Percentiles rank a stretch among this genome's conserved stretches.
Evolutionary conservation across 768 basidiomycete species (phyloP).

Genomic region (Agrocybe praecox): DNA sequence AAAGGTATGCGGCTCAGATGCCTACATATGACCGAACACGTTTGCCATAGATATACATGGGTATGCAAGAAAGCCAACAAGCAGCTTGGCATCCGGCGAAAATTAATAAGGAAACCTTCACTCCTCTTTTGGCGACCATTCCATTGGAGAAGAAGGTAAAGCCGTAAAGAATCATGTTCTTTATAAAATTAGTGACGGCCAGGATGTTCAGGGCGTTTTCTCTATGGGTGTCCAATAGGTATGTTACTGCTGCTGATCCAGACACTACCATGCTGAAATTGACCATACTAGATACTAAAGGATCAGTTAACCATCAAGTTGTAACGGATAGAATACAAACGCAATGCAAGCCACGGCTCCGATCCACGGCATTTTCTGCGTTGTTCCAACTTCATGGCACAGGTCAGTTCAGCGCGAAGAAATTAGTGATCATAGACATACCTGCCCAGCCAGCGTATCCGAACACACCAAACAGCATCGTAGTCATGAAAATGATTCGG

Average conservation of each 20-base stretch:
- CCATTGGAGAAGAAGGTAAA: constrained; percentile 47
- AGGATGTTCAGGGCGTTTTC: constrained; percentile 41
- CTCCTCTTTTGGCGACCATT: constrained; percentile 39
- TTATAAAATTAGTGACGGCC: constrained; percentile 43
- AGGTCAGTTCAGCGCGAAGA: too few species aligned
- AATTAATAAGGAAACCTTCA: constrained; percentile 40
- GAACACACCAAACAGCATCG: constrained; percentile 45
- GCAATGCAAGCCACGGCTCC: constrained; percentile 42
- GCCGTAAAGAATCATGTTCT: constrained; percentile 48
- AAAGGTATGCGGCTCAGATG: background rate
- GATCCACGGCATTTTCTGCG: constrained; percentile 46
- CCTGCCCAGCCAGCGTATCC: constrained; percentile 50
- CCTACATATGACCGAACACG: constrained; percentile 41
- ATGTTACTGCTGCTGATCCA: constrained; percentile 42
- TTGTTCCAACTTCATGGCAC: constrained; percentile 41
- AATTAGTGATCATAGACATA: constrained; percentile 16
- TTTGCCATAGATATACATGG: constrained; percentile 48
- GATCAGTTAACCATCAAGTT: constrained; percentile 9
- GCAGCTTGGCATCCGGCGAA: constrained; percentile 40
- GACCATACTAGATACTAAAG: constrained; percentile 37
- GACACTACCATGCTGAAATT: constrained; percentile 48
- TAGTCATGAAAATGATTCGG: constrained; percentile 41
- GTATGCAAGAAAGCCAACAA: constrained; percentile 41
- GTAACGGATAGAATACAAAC: constrained; percentile 14
- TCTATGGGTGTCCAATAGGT: constrained; percentile 47